Conservation (phyloP, 169 alveolate species). For the Plasmodium blacklocki region DNA sequence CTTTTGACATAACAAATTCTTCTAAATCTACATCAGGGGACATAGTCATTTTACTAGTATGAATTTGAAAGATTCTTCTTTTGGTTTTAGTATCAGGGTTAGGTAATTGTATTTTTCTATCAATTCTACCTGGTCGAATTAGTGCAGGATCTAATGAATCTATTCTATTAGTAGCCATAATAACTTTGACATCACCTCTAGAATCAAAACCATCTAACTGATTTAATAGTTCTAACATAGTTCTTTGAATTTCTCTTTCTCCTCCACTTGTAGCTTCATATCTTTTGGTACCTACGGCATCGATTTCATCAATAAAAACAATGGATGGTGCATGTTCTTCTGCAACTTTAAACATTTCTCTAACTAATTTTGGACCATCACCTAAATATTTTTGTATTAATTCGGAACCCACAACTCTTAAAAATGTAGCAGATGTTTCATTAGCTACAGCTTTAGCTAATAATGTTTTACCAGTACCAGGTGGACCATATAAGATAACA, state of each 20-base stretch:
- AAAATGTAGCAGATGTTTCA: constrained; percentile 99
- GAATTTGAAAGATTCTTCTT: constrained; percentile 97
- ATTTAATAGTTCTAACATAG: constrained; percentile 99
- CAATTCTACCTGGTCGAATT: constrained; percentile 99
- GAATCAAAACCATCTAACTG: constrained; percentile 99
- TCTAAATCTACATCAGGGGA: constrained; percentile 98
- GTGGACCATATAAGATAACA: constrained; percentile 95
- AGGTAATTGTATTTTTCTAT: constrained; percentile 99
- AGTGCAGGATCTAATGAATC: constrained; percentile 99
- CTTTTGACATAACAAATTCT: constrained; percentile 98
- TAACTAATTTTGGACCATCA: constrained; percentile 98
- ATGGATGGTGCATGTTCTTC: constrained; percentile 99
- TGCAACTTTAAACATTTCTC: constrained; percentile 99
- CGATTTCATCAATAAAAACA: constrained; percentile 99
- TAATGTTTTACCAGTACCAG: constrained; percentile 95
- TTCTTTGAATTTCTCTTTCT: constrained; percentile 99
- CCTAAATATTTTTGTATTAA: constrained; percentile 99
- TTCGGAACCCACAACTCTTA: constrained; percentile 99
- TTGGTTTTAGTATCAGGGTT: constrained; percentile 98
- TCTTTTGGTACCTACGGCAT: constrained; percentile 98
- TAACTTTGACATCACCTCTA: constrained; percentile 98
- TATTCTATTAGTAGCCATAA: constrained; percentile 98
- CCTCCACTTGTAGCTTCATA: constrained; percentile 99
- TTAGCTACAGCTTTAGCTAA: constrained; percentile 97
- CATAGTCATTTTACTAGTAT: constrained; percentile 98